These are phyloP conservation scores for Ogataea pignaliae DNA, from an alignment of 805 yeast species.

Conservation along the genomic window DNA sequence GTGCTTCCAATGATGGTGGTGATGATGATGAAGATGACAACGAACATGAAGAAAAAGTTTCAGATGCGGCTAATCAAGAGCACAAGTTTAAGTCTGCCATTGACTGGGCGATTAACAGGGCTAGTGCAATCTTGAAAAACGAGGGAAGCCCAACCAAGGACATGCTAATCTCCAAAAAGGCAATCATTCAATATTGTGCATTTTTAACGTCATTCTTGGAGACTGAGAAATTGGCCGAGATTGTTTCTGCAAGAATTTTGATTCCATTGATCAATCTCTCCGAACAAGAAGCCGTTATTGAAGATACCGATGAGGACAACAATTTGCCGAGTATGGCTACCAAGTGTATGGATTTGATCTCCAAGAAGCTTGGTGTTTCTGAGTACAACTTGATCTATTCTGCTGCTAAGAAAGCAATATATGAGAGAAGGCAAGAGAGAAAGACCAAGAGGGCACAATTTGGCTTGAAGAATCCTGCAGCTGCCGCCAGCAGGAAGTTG, in stretches of 20 bases:
- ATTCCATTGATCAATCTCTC: slow-evolving; percentile 30
- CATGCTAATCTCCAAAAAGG: slow-evolving; percentile 55
- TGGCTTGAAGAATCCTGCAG: slow-evolving; percentile 74
- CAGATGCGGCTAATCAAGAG: background rate
- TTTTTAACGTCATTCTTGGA: slow-evolving; percentile 49
- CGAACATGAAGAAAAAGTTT: slow-evolving; percentile 21
- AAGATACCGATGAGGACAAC: slow-evolving; percentile 32
- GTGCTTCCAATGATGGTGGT: too few species aligned
- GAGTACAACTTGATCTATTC: slow-evolving; percentile 60
- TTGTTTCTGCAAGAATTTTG: slow-evolving; percentile 33
- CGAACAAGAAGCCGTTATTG: slow-evolving; percentile 29
- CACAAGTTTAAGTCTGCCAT: slow-evolving; percentile 34
- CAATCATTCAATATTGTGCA: slow-evolving; percentile 68
- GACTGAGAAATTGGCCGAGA: slow-evolving; percentile 34
- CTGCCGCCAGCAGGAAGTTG: slow-evolving; percentile 72
- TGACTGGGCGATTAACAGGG: slow-evolving; percentile 61
- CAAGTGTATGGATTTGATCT: slow-evolving; percentile 67
- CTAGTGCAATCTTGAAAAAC: slow-evolving; percentile 59
- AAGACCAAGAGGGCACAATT: slow-evolving; percentile 69
- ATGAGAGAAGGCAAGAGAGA: slow-evolving; percentile 67
- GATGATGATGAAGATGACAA: slow-evolving; percentile 21
- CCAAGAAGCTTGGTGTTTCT: slow-evolving; percentile 65
- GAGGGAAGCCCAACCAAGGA: slow-evolving; percentile 52
- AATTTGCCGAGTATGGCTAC: slow-evolving; percentile 34
- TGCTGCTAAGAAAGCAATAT: slow-evolving; percentile 57